These are phyloP conservation scores for Nelumbo lutea DNA, from an alignment of 164 flowering plant genomes.

Conservation along the genomic window DNA sequence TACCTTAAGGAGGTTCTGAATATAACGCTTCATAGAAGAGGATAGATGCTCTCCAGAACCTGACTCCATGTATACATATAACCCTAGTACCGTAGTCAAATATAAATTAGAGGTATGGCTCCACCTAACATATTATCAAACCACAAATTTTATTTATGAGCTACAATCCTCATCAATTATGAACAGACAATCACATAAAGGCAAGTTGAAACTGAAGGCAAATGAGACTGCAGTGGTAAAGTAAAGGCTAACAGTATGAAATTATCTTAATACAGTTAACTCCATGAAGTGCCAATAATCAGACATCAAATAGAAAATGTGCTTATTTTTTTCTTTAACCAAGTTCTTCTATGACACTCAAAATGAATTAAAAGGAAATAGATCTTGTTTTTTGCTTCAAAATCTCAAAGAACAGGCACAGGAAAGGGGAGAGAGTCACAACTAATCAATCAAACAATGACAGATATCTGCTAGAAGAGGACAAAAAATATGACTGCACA, in stretches of 20 bases:
- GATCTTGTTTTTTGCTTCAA: background rate
- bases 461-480: too few species aligned
- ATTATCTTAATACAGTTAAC: background rate
- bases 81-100: conserved; percentile 33
- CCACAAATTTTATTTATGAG: background rate
- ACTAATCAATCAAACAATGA: too few species aligned
- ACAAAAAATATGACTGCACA: too few species aligned
- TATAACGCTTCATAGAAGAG: conserved; percentile 48
- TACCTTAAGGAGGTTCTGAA: conserved; percentile 76
- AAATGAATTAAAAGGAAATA: background rate
- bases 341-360: too few species aligned
- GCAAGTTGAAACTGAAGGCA: background rate
- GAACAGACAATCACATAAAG: background rate
- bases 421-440: too few species aligned
- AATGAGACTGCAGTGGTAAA: background rate
- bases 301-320: background rate
- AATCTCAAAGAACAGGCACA: background rate
- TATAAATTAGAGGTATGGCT: background rate
- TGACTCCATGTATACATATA: conserved; percentile 57
- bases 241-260: background rate
- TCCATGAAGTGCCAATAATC: background rate
- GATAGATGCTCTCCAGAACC: conserved; percentile 67
- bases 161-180: background rate
- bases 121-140: background rate
- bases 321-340: background rate